Evolutionary conservation across 257 asterid genomes (phyloP).

Genomic region (Capsicum pubescens): DNA sequence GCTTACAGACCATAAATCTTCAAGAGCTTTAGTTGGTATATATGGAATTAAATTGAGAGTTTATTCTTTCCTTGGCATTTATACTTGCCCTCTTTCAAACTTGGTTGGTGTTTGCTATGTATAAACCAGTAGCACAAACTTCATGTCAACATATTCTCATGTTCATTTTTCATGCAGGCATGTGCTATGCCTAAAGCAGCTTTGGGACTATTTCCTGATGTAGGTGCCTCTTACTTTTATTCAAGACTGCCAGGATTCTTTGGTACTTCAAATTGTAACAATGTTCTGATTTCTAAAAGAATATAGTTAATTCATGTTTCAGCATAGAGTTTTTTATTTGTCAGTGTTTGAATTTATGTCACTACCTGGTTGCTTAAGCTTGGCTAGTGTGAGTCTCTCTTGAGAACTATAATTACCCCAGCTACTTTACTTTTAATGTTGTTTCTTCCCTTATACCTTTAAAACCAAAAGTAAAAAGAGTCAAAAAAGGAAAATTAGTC

Average conservation of each 20-base stretch:
- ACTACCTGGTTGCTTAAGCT: too few relatives aligned
- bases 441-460: background rate
- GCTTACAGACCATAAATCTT: background rate
- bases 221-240: slow-evolving; percentile 90
- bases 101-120: slow-evolving; percentile 13
- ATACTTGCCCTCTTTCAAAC: background rate
- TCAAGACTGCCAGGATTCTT: slow-evolving; percentile 93
- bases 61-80: background rate
- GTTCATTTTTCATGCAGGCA: slow-evolving; percentile 58
- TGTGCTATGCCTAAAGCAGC: slow-evolving; percentile 99
- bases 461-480: background rate
- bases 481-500: background rate
- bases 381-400: background rate
- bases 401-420: background rate
- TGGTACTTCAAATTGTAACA: slow-evolving; percentile 56
- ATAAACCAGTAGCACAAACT: background rate
- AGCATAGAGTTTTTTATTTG: too few relatives aligned
- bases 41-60: background rate
- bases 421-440: background rate
- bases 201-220: slow-evolving; percentile 93
- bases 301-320: too few relatives aligned
- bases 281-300: slow-evolving; percentile 1
- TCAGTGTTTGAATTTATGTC: too few relatives aligned
- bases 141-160: slow-evolving; percentile 19
- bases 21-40: background rate